A percentile compares a stretch with the other conserved stretches of the same genome.
Evolutionary conservation across 2,329 filamentous ascomycete genomes (phyloP).

Genomic region (Aspergillus caelatus): DNA sequence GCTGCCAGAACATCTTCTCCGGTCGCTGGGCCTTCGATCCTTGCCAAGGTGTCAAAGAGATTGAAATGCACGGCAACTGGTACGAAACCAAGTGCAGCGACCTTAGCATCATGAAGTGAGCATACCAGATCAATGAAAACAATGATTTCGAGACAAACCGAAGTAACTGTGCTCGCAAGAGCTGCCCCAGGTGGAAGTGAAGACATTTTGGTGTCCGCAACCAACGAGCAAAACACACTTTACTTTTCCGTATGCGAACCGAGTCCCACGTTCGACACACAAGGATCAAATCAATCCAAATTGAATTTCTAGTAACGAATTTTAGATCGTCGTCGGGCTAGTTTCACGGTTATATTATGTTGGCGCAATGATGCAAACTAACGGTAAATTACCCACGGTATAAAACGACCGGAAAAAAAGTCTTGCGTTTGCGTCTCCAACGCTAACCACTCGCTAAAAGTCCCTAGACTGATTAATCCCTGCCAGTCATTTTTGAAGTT

Average conservation of each 20-base stretch:
- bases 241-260: not conserved
- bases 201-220: not conserved
- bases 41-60: constrained; percentile 34
- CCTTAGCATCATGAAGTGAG: constrained; percentile 20
- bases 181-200: not conserved
- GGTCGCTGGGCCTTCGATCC: constrained; percentile 27
- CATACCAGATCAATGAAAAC: not conserved
- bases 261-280: no score
- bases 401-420: not conserved
- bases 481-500: not conserved
- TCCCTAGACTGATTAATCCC: not conserved
- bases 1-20: constrained; percentile 30
- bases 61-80: constrained; percentile 41
- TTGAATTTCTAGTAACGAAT: no score
- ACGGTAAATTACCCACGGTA: not conserved
- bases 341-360: not conserved
- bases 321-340: not conserved
- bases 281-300: no score
- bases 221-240: not conserved
- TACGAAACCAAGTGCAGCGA: constrained; percentile 40
- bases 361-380: not conserved
- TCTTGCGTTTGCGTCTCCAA: not conserved
- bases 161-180: not conserved
- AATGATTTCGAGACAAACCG: not conserved
- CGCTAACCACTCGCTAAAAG: not conserved